Evolutionary conservation across 225 moss, liverwort and hornwort genomes (phyloP).

Genomic region (Sphagnum contortum): DNA sequence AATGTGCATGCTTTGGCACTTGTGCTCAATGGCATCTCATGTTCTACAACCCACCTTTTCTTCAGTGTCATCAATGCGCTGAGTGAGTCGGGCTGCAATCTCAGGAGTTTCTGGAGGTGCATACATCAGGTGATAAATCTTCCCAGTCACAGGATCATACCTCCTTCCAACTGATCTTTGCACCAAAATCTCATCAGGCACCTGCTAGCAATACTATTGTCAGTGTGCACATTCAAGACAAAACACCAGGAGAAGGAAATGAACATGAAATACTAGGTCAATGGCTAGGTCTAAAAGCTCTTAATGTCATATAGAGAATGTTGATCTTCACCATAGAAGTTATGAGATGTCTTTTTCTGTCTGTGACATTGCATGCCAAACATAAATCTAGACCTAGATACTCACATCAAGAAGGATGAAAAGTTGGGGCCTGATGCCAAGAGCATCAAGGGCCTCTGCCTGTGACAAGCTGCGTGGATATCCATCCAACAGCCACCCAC

Average conservation of each 20-base stretch:
- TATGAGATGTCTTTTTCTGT: neutral
- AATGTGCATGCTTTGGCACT: too few relatives aligned
- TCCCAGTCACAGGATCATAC: conserved; percentile 72
- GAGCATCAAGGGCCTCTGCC: conserved; percentile 67
- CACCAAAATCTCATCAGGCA: conserved; percentile 76
- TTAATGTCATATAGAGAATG: neutral
- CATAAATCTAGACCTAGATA: neutral
- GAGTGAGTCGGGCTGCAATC: conserved; percentile 69
- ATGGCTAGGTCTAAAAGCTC: neutral
- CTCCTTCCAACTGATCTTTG: conserved; percentile 80
- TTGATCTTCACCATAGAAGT: neutral
- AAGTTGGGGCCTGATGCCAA: conserved; percentile 55
- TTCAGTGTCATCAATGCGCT: conserved; percentile 85
- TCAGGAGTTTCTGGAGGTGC: conserved; percentile 89
- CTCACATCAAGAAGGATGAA: conserved; percentile 86
- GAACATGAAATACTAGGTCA: neutral
- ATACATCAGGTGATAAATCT: conserved; percentile 79
- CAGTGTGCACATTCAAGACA: neutral
- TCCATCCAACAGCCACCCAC: conserved; percentile 89
- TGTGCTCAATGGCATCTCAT: too few relatives aligned
- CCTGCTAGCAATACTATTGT: conserved; percentile 14
- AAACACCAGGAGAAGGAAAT: neutral
- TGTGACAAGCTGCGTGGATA: conserved; percentile 87
- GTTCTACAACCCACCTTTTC: conserved; percentile 46
- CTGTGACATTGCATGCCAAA: neutral